Base-by-base conservation (phyloP, 192 early-diverging fungal species). In the Coemansia sp. region DNA sequence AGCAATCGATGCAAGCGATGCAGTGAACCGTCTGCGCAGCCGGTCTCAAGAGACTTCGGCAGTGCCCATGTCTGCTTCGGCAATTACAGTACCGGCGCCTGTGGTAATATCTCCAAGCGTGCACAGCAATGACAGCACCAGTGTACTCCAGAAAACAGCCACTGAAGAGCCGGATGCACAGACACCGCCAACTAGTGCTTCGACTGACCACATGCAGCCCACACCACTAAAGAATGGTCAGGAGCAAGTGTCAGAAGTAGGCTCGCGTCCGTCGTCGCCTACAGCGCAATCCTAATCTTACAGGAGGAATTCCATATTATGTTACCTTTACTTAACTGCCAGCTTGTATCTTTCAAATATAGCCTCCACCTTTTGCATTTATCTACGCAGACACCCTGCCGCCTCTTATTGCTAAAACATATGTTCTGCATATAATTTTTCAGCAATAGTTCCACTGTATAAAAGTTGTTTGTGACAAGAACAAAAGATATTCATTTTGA, bases 1-100 rank as follows among this genome's bases (percentile, higher is more conserved):
- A 41, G 67, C 66, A 11, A 53, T 56, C 29, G 76, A 69, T 24
- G 39, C 63, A 3, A 51, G 22, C 17, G 43, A 67, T 38, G 29
- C 60, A 22, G 67, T 60, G 45, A 78, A 63, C 21, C 76, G 76
- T 52, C 57, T 59, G 47, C 76, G 76, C 54, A 79, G 76, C 52
- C 58, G 58, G 43, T 79, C 76, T 3, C 69, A 79, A 39, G 76
- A 69, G 48, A 60, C 63, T 8, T 72, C 76, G 4, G 57, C 75
- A 23, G 32, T 61, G 11, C 66, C 70, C 14, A 23, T 41, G 25
- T 58, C 65, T 1, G 62, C 29, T 15, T 23, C 62, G 10, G 45
- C 55, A 2, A 49, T 60, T 10, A 58, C 57, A 25, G 48, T 62
- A 10, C 65, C 69, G 5, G 39, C 59, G 10, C 73, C 57, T 6